Evolutionary conservation across 352 stramenopile genomes (phyloP).

Genomic region (Thraustotheca clavata): DNA sequence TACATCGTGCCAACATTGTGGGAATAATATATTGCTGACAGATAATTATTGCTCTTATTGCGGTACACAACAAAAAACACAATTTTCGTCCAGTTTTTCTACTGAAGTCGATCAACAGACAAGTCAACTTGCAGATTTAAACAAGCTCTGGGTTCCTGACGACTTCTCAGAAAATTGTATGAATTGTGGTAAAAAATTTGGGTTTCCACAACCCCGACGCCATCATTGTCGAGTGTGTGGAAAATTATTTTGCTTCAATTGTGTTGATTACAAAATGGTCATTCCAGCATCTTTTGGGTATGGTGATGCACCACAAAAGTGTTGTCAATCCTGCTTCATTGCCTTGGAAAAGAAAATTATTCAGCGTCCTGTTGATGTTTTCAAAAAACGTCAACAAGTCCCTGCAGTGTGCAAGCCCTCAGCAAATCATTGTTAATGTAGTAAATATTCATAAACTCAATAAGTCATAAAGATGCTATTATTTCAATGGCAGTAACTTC

Average conservation of each 20-base stretch:
- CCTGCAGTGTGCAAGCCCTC: not conserved
- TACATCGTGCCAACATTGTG: too few relatives aligned
- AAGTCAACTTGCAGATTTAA: slow-evolving; percentile 62
- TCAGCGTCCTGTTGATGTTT: slow-evolving; percentile 76
- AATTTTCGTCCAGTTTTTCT: too few relatives aligned
- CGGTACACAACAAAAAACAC: too few relatives aligned
- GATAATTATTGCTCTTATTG: too few relatives aligned
- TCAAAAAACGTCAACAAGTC: slow-evolving; percentile 52
- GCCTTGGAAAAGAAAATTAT: slow-evolving; percentile 81
- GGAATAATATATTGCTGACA: too few relatives aligned
- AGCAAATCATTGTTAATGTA: too few relatives aligned
- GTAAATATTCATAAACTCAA: too few relatives aligned
- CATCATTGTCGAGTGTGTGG: slow-evolving; percentile 83
- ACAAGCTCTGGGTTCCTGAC: slow-evolving; percentile 82
- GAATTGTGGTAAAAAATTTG: slow-evolving; percentile 78
- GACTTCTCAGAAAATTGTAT: slow-evolving; percentile 84
- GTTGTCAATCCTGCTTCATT: slow-evolving; percentile 75
- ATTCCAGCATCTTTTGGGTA: slow-evolving; percentile 76
- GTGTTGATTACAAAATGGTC: slow-evolving; percentile 78
- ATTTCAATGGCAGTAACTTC: too few relatives aligned
- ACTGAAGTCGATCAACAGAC: too few relatives aligned
- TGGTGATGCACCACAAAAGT: slow-evolving; percentile 57
- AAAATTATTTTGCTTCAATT: slow-evolving; percentile 69
- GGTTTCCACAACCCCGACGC: slow-evolving; percentile 67
- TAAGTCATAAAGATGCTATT: too few relatives aligned